Evolutionary conservation across 352 stramenopile genomes (phyloP).

Genomic region (Phytophthora europaea): DNA sequence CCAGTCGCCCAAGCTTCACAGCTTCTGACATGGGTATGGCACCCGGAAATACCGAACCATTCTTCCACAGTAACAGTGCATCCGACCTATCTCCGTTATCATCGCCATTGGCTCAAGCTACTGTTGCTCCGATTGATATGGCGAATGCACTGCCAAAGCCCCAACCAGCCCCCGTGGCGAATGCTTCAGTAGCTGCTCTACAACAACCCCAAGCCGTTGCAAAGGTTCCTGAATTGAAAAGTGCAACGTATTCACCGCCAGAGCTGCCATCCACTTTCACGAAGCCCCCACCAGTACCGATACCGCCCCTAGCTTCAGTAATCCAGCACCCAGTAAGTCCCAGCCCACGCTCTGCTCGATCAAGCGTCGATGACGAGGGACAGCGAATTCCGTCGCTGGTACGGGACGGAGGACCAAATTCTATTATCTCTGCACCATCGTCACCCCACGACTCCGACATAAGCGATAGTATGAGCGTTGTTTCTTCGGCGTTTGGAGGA

Average conservation of each 20-base stretch:
- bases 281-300: conserved; percentile 23
- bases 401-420: conserved; percentile 14
- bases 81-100: conserved; percentile 23
- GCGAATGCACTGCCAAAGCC: conserved; percentile 19
- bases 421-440: conserved; percentile 18
- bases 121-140: conserved; percentile 32
- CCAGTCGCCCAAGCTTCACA: conserved; percentile 18
- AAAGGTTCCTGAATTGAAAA: conserved; percentile 20
- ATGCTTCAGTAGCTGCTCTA: neutral
- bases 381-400: conserved; percentile 4
- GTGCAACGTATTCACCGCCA: neutral
- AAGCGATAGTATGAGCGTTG: conserved; percentile 32
- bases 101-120: conserved; percentile 17
- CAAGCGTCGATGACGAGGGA: conserved; percentile 29
- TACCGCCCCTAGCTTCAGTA: conserved; percentile 24
- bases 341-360: conserved; percentile 30
- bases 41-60: conserved; percentile 1
- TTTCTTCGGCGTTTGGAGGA: conserved; percentile 33
- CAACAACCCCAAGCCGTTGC: conserved; percentile 3
- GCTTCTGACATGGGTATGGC: conserved; percentile 4
- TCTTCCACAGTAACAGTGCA: conserved; percentile 14
- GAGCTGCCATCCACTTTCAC: conserved; percentile 7
- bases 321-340: conserved; percentile 15
- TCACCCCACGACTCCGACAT: conserved; percentile 34
- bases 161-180: conserved; percentile 11